Evolutionary conservation across 257 asterid species (phyloP), one percentile per base, ranked within the genome.

Genomic region (Nicotiana otophora): DNA sequence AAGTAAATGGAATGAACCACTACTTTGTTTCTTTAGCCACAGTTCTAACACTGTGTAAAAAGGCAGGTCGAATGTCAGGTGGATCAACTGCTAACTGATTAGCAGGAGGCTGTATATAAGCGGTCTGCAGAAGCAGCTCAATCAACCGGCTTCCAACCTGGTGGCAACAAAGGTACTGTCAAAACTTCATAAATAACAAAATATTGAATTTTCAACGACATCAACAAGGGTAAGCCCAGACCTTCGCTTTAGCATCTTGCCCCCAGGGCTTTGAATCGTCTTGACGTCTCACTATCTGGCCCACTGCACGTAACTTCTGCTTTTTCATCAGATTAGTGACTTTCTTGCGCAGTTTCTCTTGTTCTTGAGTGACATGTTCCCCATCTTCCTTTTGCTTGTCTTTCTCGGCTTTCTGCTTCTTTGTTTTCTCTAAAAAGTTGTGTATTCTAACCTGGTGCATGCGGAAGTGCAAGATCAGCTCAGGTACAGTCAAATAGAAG

Each of bases 41-140:
- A 76, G 88, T 90, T 84, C 84, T 92, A 77, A 61, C 30, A 83
- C 97, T 90, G 87, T 94, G 99, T 54, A 83, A 65, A 88, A 96
- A 96, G 80, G 99, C 99, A 85, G 99, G 99, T 82, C 97, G 92
- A 85, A 96, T 81, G 84, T 96, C 99, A 66, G 97, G 98, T 83
- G 99, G 87, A 78, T 84, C 84, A 60, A 92, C 98, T 67, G 87
- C 86, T 51, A 81, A 85, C 83, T 92, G 96, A 87, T 89, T 88
- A 28, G 83, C 91, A 4, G 97, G 96, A 64, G 94, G 81, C 86
- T 94, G 99, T 80, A 96, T 92, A 84, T 90, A 94, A 67, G 99
- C 99, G 34, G 97, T 94, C 86, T 92, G 90, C 86, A 96, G 81
- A 80, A 96, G 88, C 89, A 96, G 86, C 54, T 96, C 97, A 89